phyloP scores from a whole-genome alignment of 805 yeast species.

The Saccharomycopsis sp. region DNA sequence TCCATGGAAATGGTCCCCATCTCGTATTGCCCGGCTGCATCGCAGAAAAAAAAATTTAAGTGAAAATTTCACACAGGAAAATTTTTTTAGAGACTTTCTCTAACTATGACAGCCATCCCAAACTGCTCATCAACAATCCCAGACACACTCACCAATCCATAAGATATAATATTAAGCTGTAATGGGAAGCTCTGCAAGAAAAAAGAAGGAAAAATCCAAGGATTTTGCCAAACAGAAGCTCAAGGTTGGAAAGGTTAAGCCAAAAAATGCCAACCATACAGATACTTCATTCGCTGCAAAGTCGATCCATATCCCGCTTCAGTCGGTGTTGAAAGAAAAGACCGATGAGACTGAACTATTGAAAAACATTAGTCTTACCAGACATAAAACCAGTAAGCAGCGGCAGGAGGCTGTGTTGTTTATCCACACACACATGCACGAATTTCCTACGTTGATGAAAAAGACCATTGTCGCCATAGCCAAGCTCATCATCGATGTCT shows the following conservation, averaged over 20 bases:
- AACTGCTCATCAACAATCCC: too few relatives aligned
- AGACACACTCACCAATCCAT: background rate
- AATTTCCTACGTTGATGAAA: constrained; percentile 17
- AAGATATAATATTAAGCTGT: background rate
- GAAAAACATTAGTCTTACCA: constrained; percentile 17
- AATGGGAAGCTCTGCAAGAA: constrained; percentile 46
- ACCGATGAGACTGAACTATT: constrained; percentile 12
- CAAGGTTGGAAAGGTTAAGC: constrained; percentile 78
- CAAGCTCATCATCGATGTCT: constrained; percentile 16
- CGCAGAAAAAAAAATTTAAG: background rate
- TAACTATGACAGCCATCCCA: too few relatives aligned
- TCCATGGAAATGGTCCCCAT: background rate
- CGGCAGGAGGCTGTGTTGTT: constrained; percentile 19
- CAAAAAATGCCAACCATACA: constrained; percentile 68
- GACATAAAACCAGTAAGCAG: constrained; percentile 17
- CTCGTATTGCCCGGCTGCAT: background rate
- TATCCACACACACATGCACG: constrained; percentile 9
- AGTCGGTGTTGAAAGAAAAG: constrained; percentile 11
- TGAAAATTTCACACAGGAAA: background rate
- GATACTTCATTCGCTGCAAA: constrained; percentile 80
- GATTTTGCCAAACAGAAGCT: constrained; percentile 76
- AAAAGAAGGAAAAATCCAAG: constrained; percentile 57
- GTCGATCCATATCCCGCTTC: constrained; percentile 19
- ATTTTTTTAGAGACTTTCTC: background rate
- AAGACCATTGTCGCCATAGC: constrained; percentile 12